phyloP scores from a whole-genome alignment of 2,329 filamentous ascomycete species.

The Fusarium neocosmosporiellum region DNA sequence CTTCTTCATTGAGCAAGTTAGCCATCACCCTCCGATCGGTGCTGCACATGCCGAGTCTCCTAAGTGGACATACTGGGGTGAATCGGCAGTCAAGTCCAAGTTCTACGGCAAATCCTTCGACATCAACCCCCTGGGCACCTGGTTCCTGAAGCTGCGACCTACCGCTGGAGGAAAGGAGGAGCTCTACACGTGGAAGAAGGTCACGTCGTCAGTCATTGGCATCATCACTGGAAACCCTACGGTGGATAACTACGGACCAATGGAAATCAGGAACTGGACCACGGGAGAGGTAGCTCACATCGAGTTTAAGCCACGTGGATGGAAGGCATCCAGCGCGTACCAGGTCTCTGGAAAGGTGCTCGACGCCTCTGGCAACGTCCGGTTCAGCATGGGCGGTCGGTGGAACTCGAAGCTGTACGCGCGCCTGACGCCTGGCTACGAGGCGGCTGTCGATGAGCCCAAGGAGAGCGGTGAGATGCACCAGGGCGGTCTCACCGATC shows the following conservation, averaged over 20 bases:
- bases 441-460: constrained; percentile 75
- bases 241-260: constrained; percentile 97
- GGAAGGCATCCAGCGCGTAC: constrained; percentile 94
- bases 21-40: constrained; percentile 94
- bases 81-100: constrained; percentile 94
- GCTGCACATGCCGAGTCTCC: constrained; percentile 93
- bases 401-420: constrained; percentile 99
- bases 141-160: constrained; percentile 90
- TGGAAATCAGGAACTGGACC: constrained; percentile 98
- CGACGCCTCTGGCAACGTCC: constrained; percentile 80
- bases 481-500: constrained; percentile 68
- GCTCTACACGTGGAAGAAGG: constrained; percentile 98
- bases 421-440: constrained; percentile 89
- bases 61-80: constrained; percentile 97
- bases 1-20: constrained; percentile 98
- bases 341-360: constrained; percentile 88
- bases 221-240: constrained; percentile 97
- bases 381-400: constrained; percentile 89
- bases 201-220: constrained; percentile 95
- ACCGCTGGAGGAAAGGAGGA: constrained; percentile 81
- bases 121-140: constrained; percentile 94
- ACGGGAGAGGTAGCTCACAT: constrained; percentile 91
- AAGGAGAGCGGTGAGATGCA: constrained; percentile 53
- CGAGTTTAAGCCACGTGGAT: constrained; percentile 95
- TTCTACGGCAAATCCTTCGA: constrained; percentile 99